Conservation (phyloP, 225 moss, liverwort and hornwort species). For the Bryum argenteum region DNA sequence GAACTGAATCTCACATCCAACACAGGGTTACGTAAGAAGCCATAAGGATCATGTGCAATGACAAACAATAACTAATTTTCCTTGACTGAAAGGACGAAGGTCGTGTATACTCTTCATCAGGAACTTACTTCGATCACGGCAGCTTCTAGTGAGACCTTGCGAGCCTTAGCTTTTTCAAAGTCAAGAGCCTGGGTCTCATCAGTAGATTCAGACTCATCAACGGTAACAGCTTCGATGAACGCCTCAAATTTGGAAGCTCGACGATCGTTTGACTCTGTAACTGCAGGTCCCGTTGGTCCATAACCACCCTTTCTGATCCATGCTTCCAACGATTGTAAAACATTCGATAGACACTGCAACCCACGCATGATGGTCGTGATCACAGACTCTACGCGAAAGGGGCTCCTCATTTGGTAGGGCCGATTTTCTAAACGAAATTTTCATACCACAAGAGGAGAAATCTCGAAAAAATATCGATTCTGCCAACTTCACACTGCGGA, state of each 20-base stretch:
- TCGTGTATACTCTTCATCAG: background rate
- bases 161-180: conserved; percentile 91
- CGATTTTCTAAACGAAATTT: conserved; percentile 12
- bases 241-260: conserved; percentile 36
- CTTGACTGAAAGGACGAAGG: background rate
- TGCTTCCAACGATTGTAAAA: conserved; percentile 74
- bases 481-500: background rate
- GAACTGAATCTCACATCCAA: conserved; percentile 59
- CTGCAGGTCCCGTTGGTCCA: conserved; percentile 31
- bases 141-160: conserved; percentile 80
- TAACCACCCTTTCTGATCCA: conserved; percentile 68
- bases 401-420: background rate
- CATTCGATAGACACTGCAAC: conserved; percentile 77
- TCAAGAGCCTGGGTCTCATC: conserved; percentile 74
- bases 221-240: conserved; percentile 33
- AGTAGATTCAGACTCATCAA: conserved; percentile 57
- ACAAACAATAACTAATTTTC: background rate
- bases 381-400: conserved; percentile 16
- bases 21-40: conserved; percentile 20
- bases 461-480: no score
- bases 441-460: no score
- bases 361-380: conserved; percentile 30
- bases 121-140: conserved; percentile 74
- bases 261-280: conserved; percentile 19
- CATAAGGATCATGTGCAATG: conserved; percentile 16